These are phyloP conservation scores for Erysiphe neolycopersici DNA, from an alignment of 2,329 filamentous ascomycete genomes.

Conservation along the genomic window DNA sequence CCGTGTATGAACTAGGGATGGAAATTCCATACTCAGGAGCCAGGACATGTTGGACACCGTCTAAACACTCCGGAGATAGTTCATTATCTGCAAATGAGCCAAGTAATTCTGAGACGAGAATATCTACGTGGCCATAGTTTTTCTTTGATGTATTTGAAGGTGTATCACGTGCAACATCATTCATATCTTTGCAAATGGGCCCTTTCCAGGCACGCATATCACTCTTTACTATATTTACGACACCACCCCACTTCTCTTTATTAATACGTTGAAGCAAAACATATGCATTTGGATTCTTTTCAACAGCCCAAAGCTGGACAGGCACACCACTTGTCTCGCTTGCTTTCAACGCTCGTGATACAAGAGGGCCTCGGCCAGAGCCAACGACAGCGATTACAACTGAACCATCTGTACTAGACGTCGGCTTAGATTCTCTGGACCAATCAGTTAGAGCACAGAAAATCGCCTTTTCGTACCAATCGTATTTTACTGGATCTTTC, in stretches of 20 bases:
- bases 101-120: slow-evolving; percentile 77
- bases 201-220: slow-evolving; percentile 97
- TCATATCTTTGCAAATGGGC: slow-evolving; percentile 23
- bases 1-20: slow-evolving; percentile 80
- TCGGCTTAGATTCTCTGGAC: slow-evolving; percentile 42
- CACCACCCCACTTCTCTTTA: slow-evolving; percentile 48
- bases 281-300: slow-evolving; percentile 96
- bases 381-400: slow-evolving; percentile 82
- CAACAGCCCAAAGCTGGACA: slow-evolving; percentile 73
- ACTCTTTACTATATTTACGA: slow-evolving; percentile 72
- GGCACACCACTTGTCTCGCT: slow-evolving; percentile 48
- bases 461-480: slow-evolving; percentile 76
- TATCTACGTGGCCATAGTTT: slow-evolving; percentile 51
- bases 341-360: slow-evolving; percentile 63
- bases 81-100: slow-evolving; percentile 96
- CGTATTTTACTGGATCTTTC: slow-evolving; percentile 92
- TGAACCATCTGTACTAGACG: slow-evolving; percentile 39
- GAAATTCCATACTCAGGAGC: slow-evolving; percentile 57
- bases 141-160: slow-evolving; percentile 16
- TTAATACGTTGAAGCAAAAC: slow-evolving; percentile 80
- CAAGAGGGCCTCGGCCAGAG: slow-evolving; percentile 73
- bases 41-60: slow-evolving; percentile 85
- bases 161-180: slow-evolving; percentile 14
- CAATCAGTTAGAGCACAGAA: slow-evolving; percentile 60
- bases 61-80: slow-evolving; percentile 82